Conservation (phyloP, 2,329 filamentous ascomycete species). For the Hymenoscyphus repandus region DNA sequence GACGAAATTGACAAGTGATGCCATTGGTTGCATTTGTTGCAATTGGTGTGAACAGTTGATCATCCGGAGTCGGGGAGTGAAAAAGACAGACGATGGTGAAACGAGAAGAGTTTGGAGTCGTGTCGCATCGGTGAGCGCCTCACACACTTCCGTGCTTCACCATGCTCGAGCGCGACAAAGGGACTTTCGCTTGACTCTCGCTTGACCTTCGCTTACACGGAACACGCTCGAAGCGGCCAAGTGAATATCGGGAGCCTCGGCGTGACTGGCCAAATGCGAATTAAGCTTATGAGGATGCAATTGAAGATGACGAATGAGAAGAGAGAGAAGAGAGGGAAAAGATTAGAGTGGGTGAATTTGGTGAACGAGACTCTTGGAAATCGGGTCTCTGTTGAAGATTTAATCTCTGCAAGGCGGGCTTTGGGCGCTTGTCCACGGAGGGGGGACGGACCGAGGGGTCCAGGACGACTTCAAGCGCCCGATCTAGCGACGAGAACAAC, state of each 20-base stretch:
- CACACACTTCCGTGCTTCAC: constrained; percentile 9
- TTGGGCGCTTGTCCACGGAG: neutral
- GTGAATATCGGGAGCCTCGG: neutral
- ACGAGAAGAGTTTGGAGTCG: neutral
- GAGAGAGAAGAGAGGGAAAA: neutral
- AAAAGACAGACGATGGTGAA: constrained; percentile 1
- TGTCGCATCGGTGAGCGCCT: neutral
- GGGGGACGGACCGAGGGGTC: too few relatives aligned
- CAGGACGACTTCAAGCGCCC: too few relatives aligned
- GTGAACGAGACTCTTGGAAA: neutral
- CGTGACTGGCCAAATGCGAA: neutral
- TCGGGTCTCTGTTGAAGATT: too few relatives aligned
- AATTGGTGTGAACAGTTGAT: neutral
- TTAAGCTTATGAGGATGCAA: neutral
- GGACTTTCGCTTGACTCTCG: neutral
- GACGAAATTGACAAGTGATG: neutral
- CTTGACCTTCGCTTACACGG: neutral
- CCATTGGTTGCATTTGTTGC: neutral
- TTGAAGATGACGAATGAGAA: neutral
- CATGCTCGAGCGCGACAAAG: neutral
- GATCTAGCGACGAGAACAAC: too few relatives aligned
- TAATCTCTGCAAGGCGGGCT: neutral
- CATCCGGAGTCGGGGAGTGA: neutral
- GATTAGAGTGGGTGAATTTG: neutral
- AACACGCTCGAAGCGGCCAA: constrained; percentile 5